Evolutionary conservation across 2,329 filamentous ascomycete genomes (phyloP), one percentile per base, ranked within the genome.

Genomic region (Ceratocystis cubensis): DNA sequence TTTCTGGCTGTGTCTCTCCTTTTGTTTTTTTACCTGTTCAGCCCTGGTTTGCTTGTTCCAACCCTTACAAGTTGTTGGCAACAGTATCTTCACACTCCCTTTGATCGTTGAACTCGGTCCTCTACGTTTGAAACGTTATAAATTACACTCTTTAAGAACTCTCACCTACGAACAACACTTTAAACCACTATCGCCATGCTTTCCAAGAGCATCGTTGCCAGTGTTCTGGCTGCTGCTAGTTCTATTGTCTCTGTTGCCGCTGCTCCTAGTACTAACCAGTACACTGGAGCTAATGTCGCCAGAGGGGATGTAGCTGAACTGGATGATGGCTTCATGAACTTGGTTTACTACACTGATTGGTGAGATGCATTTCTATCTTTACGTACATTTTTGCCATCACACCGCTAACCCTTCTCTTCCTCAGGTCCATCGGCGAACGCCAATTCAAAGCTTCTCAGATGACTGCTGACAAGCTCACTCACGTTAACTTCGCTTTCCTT

Each of bases 401-500:
- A 1, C 0, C 4, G 17, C 13, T 63, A 48, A 65, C 15, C 8
- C 13, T 4, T 13, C 1, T 2, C 45, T 5, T 28, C 13, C 33
- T 82, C 17, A 68, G 81, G 88, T 87, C 83, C 53, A 89, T 91
- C 66, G 94, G 95, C 72, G 88, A 78, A 28, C 82, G 90, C 64
- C 84, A 88, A 70, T 90, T 88, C 73, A 82, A 88, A 66, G 87
- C 89, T 0, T 81, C 87, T 64, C 80, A 90, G 70, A 80, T 96
- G 7, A 87, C 87, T 0, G 83, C 80, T 1, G 79, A 83, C 1
- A 79, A 90, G 69, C 77, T 96, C 64, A 93, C 88, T 0, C 89
- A 94, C 71, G 79, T 96, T 1, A 80, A 96, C 1, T 96, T 84
- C 72, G 82, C 91, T 1, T 96, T 96, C 75, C 88, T 89, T 71